Base-by-base conservation (phyloP, 371 early-diverging fungal genomes). In the Syncephalastrum contaminatum region DNA sequence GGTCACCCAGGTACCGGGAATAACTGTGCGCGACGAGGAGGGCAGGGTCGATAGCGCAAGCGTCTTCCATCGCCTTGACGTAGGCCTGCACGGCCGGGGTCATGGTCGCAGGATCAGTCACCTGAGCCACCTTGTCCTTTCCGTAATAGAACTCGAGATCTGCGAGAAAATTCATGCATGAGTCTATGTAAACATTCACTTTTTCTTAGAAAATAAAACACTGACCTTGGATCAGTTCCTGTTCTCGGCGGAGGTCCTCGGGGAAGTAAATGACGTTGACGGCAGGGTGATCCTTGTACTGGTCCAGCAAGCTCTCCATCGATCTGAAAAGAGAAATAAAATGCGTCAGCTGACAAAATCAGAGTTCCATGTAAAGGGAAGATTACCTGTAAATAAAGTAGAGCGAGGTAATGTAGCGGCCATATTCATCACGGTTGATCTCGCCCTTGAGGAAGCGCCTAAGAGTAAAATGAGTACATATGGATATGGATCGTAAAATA, bases 1-100 rank as follows among this genome's bases (percentile, higher is more conserved):
- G 66, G 56, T 86, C 86, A 49, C 86, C 86, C 1, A 86, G 59
- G 60, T 86, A 86, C 22, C 86, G 81, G 20, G 81, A 69, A 48
- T 86, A 86, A 48, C 80, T 69, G 54, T 84, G 82, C 40, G 86
- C 83, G 20, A 84, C 69, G 42, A 86, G 53, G 6, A 83, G 64
- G 24, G 77, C 81, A 22, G 84, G 83, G 52, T 74, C 73, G 39
- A 69, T 56, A 4, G 54, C 54, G 50, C 73, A 62, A 30, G 83
- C 82, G 4, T 68, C 67, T 19, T 73, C 62, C 67, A 84, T 74
- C 40, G 81, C 74, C 6, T 76, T 60, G 10, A 77, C 69, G 51
- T 82, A 82, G 14, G 59, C 51, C 54, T 72, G 56, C 19, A 80
- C 80, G 36, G 83, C 83, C 18, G 86, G 83, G 15, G 84, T 75